Evolutionary conservation across 192 early-diverging fungal species (phyloP), one percentile per base, ranked within the genome.

Genomic region (Backusella morwellensis): DNA sequence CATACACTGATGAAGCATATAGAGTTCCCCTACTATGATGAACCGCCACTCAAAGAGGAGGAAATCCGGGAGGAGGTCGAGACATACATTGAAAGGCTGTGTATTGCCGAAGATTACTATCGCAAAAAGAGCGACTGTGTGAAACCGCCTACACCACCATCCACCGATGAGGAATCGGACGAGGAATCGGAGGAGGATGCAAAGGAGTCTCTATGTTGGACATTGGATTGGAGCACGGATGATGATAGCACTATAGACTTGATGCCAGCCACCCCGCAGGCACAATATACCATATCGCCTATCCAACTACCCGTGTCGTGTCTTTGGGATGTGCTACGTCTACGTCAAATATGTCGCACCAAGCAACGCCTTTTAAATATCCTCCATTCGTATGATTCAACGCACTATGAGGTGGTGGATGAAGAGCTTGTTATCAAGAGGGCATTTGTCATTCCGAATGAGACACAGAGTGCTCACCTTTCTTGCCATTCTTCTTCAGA

Each of bases 311-410:
- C 15, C 42, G 80, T 68, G 11, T 6, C 38, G 21, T 79, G 7
- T 6, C 75, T 91, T 66, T 91, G 90, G 90, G 80, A 44, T 26
- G 41, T 80, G 1, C 77, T 83, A 4, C 77, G 80, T 38, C 66
- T 90, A 26, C 80, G 85, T 23, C 88, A 90, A 76, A 81, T 88
- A 71, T 92, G 88, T 72, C 83, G 83, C 74, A 85, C 77, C 0
- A 76, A 75, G 9, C 23, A 35, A 7, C 68, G 66, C 0, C 75
- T 91, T 77, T 63, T 80, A 2, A 1, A 74, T 7, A 50, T 85
- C 8, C 47, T 88, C 21, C 34, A 4, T 2, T n/a, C 23, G 6
- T 40, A 17, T 7, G 66, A 70, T 21, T 26, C 35, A 38, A 29
- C 12, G 6, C 56, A 63, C 0, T 76, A 76, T 40, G 40, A 70